These are phyloP conservation scores for Gracilaria gracilis DNA, from an alignment of 23 red algal genomes.

Conservation along the genomic window DNA sequence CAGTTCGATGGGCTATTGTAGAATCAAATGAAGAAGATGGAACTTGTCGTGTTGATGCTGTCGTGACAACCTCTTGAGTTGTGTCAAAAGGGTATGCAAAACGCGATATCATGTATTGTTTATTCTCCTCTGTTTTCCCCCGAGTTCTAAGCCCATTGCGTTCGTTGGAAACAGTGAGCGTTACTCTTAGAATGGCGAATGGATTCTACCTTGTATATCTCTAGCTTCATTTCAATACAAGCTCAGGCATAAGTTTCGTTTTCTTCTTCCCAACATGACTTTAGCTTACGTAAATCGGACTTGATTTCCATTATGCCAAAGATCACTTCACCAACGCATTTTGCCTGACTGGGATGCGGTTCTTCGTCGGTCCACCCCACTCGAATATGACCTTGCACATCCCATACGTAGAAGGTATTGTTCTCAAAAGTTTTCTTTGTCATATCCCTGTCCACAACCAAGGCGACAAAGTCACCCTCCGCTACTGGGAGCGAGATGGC, in stretches of 20 bases:
- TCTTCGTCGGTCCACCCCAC: conserved; percentile 57
- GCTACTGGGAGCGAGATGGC: conserved; percentile 21
- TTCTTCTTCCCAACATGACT: conserved; percentile 76
- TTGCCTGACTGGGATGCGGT: conserved; percentile 32
- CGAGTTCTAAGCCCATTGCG: no score
- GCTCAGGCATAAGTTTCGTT: conserved; percentile 50
- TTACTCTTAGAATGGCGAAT: background rate
- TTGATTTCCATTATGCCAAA: conserved; percentile 60
- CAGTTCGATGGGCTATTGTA: conserved; percentile 71
- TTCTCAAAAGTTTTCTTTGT: conserved; percentile 9
- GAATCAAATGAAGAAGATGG: conserved; percentile 54
- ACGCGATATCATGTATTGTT: no score
- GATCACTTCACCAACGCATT: conserved; percentile 47
- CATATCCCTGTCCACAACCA: conserved; percentile 59
- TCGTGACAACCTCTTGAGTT: conserved; percentile 26
- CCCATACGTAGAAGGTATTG: conserved; percentile 63
- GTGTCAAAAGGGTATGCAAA: background rate
- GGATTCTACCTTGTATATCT: background rate
- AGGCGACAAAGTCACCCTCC: conserved; percentile 32
- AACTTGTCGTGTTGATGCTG: conserved; percentile 63
- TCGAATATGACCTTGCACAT: conserved; percentile 46
- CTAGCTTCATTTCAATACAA: background rate
- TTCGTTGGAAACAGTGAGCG: no score
- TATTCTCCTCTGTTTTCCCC: no score
- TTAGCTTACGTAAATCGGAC: conserved; percentile 31